Percentiles rank a stretch among this genome's conserved stretches.
Evolutionary conservation across 345 rosid genomes (phyloP).

Genomic region (Pseudoturritis turrita): DNA sequence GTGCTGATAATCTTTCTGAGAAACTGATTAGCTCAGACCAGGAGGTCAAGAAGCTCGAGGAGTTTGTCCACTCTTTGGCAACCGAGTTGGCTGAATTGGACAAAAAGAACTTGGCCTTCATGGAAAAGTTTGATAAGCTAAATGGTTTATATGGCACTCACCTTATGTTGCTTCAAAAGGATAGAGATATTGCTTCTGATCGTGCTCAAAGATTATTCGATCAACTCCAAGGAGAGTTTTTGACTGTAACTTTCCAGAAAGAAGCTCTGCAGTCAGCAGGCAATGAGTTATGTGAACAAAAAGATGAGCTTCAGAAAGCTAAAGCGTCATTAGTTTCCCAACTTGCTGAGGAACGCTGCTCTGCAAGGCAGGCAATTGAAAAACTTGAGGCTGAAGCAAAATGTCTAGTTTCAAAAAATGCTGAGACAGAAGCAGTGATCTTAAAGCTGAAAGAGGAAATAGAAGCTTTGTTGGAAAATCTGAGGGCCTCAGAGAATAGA

Average conservation of each 20-base stretch:
- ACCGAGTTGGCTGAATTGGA: conserved; percentile 59
- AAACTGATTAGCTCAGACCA: conserved; percentile 43
- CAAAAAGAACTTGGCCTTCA: conserved; percentile 42
- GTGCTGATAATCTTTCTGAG: conserved; percentile 36
- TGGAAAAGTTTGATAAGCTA: conserved; percentile 45
- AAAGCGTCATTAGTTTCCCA: conserved; percentile 45
- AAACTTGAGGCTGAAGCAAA: conserved; percentile 65
- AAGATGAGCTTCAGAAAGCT: conserved; percentile 53
- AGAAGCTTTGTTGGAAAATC: conserved; percentile 42
- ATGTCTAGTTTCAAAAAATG: conserved; percentile 47
- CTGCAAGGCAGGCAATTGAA: conserved; percentile 53
- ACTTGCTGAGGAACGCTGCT: conserved; percentile 47
- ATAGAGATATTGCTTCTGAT: conserved; percentile 44
- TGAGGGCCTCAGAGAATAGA: conserved; percentile 52
- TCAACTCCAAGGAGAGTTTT: conserved; percentile 51
- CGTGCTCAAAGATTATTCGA: conserved; percentile 46
- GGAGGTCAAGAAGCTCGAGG: conserved; percentile 54
- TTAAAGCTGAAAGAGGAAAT: conserved; percentile 53
- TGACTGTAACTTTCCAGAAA: conserved; percentile 43
- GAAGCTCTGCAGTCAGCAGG: conserved; percentile 44
- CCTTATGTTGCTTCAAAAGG: conserved; percentile 47
- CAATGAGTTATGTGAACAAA: conserved; percentile 42
- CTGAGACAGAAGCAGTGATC: conserved; percentile 49
- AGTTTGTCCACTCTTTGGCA: conserved; percentile 40
- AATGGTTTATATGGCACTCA: too few relatives aligned